Conservation (phyloP, 2,329 filamentous ascomycete genomes). For the Exophiala sp. region DNA sequence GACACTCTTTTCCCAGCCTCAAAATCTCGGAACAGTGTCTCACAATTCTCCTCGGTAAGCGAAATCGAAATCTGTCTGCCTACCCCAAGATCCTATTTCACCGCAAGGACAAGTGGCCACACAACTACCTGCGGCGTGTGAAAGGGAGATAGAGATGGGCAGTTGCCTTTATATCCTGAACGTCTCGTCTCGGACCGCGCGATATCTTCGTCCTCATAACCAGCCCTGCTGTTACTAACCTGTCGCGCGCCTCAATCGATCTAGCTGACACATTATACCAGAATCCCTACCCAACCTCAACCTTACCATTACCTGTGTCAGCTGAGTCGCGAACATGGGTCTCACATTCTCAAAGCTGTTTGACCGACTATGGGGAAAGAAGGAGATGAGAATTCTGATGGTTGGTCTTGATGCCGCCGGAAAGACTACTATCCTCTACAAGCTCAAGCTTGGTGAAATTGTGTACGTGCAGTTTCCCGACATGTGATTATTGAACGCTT, state of each 20-base stretch:
- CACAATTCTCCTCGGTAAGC: slow-evolving; percentile 23
- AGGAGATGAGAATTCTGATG: slow-evolving; percentile 99
- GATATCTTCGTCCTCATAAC: neutral
- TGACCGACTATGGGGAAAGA: slow-evolving; percentile 96
- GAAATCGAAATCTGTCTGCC: slow-evolving; percentile 23
- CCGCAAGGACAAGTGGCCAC: slow-evolving; percentile 30
- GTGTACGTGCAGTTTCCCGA: slow-evolving; percentile 24
- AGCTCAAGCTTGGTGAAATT: slow-evolving; percentile 84
- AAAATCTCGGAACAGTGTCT: slow-evolving; percentile 15
- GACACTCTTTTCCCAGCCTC: slow-evolving; percentile 20
- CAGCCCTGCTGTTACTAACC: neutral
- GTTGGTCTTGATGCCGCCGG: slow-evolving; percentile 98
- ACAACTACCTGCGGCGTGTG: slow-evolving; percentile 19
- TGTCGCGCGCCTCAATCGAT: neutral
- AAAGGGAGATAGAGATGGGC: slow-evolving; percentile 10
- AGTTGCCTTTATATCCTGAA: slow-evolving; percentile 8
- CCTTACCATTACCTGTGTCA: slow-evolving; percentile 20
- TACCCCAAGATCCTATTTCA: slow-evolving; percentile 3
- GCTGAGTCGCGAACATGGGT: slow-evolving; percentile 73
- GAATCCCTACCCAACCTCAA: slow-evolving; percentile 37
- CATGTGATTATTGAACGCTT: neutral
- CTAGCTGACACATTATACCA: slow-evolving; percentile 28
- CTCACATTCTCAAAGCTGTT: slow-evolving; percentile 95
- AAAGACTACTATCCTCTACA: slow-evolving; percentile 99
- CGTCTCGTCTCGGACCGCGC: neutral